Evolutionary conservation across 2,329 filamentous ascomycete species (phyloP).

Genomic region (Nakataea oryzae): DNA sequence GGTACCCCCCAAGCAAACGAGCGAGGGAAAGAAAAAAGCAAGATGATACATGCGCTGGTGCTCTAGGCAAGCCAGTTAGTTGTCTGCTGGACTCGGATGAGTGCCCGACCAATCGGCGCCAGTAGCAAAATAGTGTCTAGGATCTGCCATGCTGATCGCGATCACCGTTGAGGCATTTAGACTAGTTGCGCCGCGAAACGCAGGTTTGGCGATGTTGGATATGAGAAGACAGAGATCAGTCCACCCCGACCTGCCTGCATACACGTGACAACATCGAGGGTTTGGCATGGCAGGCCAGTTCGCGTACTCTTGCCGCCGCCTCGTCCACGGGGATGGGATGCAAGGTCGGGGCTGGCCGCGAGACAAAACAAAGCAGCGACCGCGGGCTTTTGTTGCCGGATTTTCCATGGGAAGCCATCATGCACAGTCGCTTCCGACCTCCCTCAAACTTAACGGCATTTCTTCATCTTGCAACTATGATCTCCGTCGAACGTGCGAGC

Average conservation of each 20-base stretch:
- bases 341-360: neutral
- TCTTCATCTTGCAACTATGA: conserved; percentile 12
- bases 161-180: no score
- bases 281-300: neutral
- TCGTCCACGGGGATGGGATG: neutral
- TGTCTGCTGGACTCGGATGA: no score
- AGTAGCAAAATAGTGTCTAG: no score
- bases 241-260: neutral
- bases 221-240: neutral
- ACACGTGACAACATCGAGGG: neutral
- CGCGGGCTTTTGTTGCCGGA: neutral
- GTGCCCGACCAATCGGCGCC: no score
- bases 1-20: no score
- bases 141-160: no score
- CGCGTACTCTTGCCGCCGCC: neutral
- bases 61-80: no score
- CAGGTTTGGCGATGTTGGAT: no score
- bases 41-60: no score
- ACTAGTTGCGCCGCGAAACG: no score
- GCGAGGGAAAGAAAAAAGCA: no score
- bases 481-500: neutral
- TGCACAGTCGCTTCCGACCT: conserved; percentile 9
- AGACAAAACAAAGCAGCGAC: neutral
- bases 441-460: conserved; percentile 16
- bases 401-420: conserved; percentile 14